Evolutionary conservation across 331 rosid genomes (phyloP).

Genomic region (Cydonia oblonga): DNA sequence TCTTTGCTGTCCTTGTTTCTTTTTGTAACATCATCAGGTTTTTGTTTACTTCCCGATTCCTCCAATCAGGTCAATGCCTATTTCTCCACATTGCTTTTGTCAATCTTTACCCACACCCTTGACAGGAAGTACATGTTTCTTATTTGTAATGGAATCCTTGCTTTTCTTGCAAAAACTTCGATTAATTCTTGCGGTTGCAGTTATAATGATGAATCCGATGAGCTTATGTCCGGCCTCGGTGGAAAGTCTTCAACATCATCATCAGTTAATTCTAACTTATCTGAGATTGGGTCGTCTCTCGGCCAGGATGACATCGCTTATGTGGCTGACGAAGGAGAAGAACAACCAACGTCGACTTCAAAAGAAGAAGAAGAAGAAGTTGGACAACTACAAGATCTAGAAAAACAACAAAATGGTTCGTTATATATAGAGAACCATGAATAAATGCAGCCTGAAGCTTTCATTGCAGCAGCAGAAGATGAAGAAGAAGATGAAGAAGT

Average conservation of each 20-base stretch:
- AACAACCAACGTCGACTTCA: not conserved
- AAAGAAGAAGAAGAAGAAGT: slow-evolving; percentile 15
- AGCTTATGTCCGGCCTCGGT: not conserved
- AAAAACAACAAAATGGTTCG: slow-evolving; percentile 12
- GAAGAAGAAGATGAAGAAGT: not conserved
- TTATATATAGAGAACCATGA: not conserved
- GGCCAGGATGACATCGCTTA: not conserved
- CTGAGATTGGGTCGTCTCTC: not conserved
- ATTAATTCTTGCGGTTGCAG: not conserved
- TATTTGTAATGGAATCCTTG: slow-evolving; percentile 59
- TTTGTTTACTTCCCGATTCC: slow-evolving; percentile 29
- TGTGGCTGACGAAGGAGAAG: not conserved
- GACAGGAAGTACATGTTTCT: slow-evolving; percentile 67
- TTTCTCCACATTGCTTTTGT: slow-evolving; percentile 44
- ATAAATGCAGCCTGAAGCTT: not conserved
- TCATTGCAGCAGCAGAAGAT: not conserved
- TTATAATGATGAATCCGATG: not conserved
- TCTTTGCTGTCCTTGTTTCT: slow-evolving; percentile 26
- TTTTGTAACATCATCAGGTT: slow-evolving; percentile 20
- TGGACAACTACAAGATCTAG: not conserved
- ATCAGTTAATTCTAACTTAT: not conserved
- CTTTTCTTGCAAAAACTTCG: slow-evolving; percentile 37
- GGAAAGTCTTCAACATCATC: not conserved
- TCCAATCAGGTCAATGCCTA: slow-evolving; percentile 20
- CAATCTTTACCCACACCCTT: slow-evolving; percentile 38